Percentiles rank a stretch among this genome's conserved stretches.
Evolutionary conservation across 495 filamentous ascomycete species (phyloP).

Genomic region (Parathielavia hyrcaniae): DNA sequence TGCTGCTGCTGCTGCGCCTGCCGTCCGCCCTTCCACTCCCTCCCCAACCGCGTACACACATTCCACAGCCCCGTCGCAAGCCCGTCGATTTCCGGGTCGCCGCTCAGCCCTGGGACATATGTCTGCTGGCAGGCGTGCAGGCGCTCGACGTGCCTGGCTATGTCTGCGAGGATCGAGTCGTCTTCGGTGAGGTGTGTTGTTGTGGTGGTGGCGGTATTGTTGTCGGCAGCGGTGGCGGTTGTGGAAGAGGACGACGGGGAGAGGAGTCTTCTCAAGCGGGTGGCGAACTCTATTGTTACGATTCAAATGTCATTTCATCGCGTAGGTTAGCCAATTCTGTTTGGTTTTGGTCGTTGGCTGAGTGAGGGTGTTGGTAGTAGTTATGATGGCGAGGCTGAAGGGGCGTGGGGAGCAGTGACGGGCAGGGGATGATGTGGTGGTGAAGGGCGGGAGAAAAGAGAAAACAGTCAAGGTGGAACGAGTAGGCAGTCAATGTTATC

Average conservation of each 20-base stretch:
- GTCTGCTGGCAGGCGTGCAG: conserved; percentile 26
- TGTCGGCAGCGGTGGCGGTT: too few relatives aligned
- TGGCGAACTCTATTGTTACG: conserved; percentile 21
- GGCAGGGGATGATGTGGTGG: background rate
- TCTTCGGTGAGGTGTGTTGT: conserved; percentile 21
- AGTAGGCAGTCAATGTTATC: background rate
- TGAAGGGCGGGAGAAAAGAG: background rate
- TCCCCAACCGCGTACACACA: conserved; percentile 49
- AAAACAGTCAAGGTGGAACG: background rate
- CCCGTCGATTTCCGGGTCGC: conserved; percentile 44
- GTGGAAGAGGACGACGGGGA: conserved; percentile 18
- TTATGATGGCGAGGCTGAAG: too few relatives aligned
- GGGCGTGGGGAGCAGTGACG: background rate
- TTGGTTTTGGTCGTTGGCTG: background rate
- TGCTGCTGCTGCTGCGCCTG: too few relatives aligned
- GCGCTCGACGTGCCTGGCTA: conserved; percentile 32
- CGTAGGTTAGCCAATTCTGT: background rate
- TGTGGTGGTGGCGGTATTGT: conserved; percentile 11
- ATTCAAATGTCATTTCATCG: background rate
- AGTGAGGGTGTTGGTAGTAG: background rate
- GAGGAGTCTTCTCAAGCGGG: conserved; percentile 20
- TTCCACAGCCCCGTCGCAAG: conserved; percentile 62
- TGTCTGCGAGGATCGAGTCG: conserved; percentile 33
- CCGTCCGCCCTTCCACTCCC: conserved; percentile 16
- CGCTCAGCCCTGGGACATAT: conserved; percentile 12